phyloP scores from a whole-genome alignment of 2,329 filamentous ascomycete genomes.

The Microsporum ferrugineum region DNA sequence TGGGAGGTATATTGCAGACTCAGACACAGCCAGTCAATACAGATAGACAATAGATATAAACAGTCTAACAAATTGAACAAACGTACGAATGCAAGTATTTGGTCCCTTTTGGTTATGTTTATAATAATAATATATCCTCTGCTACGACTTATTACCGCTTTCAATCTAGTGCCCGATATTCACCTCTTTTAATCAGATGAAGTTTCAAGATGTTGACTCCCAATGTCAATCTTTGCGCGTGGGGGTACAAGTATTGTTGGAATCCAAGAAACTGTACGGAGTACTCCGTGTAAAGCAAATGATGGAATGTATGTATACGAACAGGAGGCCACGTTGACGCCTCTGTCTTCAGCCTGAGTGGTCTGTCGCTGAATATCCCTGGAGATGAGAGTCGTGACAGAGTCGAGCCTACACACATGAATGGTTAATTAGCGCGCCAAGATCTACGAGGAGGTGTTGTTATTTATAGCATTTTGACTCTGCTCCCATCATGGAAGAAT shows the following conservation, averaged over 20 bases:
- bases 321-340: not conserved
- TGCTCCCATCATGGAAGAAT: not conserved
- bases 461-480: not conserved
- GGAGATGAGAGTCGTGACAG: not conserved
- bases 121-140: not conserved
- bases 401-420: not conserved
- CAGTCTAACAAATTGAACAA: not conserved
- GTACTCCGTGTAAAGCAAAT: not conserved
- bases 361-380: not conserved
- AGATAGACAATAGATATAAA: not conserved
- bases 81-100: not conserved
- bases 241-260: not conserved
- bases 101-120: not conserved
- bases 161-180: not conserved
- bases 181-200: not conserved
- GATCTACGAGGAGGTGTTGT: not conserved
- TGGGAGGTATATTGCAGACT: conserved; percentile 1
- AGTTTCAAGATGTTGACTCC: not conserved
- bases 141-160: not conserved
- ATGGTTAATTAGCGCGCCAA: not conserved
- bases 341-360: not conserved
- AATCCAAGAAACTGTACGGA: not conserved
- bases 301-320: not conserved
- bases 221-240: not conserved
- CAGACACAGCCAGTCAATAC: not conserved